Base-by-base conservation (phyloP, 2,329 filamentous ascomycete genomes). In the Colletotrichum sp. region DNA sequence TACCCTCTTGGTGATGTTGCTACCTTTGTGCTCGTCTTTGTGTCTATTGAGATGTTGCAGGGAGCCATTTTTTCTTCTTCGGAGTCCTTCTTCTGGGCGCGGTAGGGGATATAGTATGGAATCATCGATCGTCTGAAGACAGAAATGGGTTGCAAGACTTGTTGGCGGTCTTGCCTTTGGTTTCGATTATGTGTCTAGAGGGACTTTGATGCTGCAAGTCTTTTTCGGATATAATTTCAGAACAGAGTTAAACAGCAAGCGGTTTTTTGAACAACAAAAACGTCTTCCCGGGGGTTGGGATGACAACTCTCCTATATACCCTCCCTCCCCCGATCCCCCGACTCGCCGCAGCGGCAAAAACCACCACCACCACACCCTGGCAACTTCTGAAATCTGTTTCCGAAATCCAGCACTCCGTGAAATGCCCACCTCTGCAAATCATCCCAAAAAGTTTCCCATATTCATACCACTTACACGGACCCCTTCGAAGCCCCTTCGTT, bases 391-490 rank as follows among this genome's bases (percentile, higher is more conserved):
- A 43, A 60, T 68, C 32, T 39, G 66, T 68, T 68, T 60, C 66
- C 66, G 52, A 60, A 64, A 16, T 61, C 10, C 59, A 16, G n/a
- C 16, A 14, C 18, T 18, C 30, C 24, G 26, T 61, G 43, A 21
- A 52, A 52, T 52, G 6, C 43, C n/a, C 59, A 30, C 28, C 59
- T 61, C 9, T 32, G 9, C 13, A 59, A 59, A 16, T 16, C 65
- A n/a, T 43, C 66, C n/a, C 55, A n/a, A 52, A 12, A 32, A 30
- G 43, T 28, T 64, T 60, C 14, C 66, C 55, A 48, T 7, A 28
- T 16, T 36, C 18, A 10, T 34, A 8, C 36, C 30, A 72, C 76
- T 74, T 68, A 77, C 74, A 77, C 67, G 67, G 60, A 65, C 67
- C 48, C 30, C 18, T 61, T 63, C 24, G 64, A 30, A 18, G 21